Evolutionary conservation across 345 rosid species (phyloP).

Genomic region (Citrus sinensis): DVS_A1.0 CM039166.1:14894001-14894500

Average conservation of each 20-base stretch:
- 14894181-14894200: slow-evolving; percentile 33
- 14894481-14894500: background rate
- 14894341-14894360: slow-evolving; percentile 7
- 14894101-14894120: slow-evolving; percentile 43
- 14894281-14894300: background rate
- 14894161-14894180: slow-evolving; percentile 20
- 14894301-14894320: background rate
- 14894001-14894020: background rate
- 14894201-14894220: slow-evolving; percentile 13
- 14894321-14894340: background rate
- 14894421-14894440: background rate
- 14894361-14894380: background rate
- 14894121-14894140: slow-evolving; percentile 20
- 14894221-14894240: no score
- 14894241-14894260: background rate
- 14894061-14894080: slow-evolving; percentile 18
- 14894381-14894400: background rate
- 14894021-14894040: slow-evolving; percentile 16
- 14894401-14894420: background rate
- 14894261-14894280: background rate
- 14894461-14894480: background rate
- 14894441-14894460: background rate
- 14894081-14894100: slow-evolving; percentile 35
- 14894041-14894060: slow-evolving; percentile 13
- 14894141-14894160: slow-evolving; percentile 51